Evolutionary conservation across 176 grass and related monocot species (phyloP), one percentile per base, ranked within the genome.

Genomic region (Secale cereale): DNA sequence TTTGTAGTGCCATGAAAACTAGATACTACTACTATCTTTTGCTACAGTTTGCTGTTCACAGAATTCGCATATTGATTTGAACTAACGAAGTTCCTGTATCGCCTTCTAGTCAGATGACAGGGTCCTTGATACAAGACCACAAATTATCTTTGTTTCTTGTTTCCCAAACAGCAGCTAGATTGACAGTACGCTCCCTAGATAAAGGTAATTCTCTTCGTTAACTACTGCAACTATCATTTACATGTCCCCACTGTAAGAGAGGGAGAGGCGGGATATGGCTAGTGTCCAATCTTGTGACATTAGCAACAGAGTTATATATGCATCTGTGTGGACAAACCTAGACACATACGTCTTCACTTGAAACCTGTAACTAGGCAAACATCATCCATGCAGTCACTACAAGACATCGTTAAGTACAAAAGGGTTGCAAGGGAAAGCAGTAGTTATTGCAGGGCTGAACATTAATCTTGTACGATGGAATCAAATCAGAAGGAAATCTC

Each of bases 401-500:
- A 52, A 66, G 32, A 75, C 76, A 80, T 43, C 17, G 10, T 67
- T 40, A 48, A 89, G 46, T 85, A 70, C n/a, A 74, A 80, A 85
- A 89, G 85, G 54, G 25, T 15, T 66, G 57, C 33, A 80, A 65
- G 31, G 59, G 69, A 10, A 80, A 59, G 28, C 43, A 46, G 46
- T 88, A 74, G 32, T 45, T 45, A 80, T 56, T 74, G 22, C 33
- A 28, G 19, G 31, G 30, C 31, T 75, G 74, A 75, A 85, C 67
- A 74, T 13, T 85, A 76, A 80, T 77, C 63, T 77, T 81, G 70
- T 50, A 30, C 17, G 37, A 76, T n/a, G 70, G 78, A 77, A 85
- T 89, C 82, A 77, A 85, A 89, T 89, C 59, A 66, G 36, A 67
- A 85, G 59, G 25, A 83, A 75, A 85, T 80, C 76, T 29, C 7